phyloP scores from a whole-genome alignment of 495 filamentous ascomycete species.

The Talaromyces stipitatus region DNA sequence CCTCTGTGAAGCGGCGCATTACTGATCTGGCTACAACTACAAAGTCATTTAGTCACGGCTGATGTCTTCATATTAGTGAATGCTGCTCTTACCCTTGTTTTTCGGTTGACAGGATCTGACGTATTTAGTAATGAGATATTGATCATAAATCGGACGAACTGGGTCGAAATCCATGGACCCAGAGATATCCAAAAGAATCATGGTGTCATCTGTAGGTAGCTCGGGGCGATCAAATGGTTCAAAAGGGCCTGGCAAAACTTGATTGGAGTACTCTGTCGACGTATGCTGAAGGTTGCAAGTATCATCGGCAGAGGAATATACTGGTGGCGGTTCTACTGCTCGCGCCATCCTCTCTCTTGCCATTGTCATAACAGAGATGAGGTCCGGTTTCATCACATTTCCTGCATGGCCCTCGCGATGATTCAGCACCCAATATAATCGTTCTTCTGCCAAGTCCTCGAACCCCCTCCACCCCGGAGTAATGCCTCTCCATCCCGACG shows the following conservation, averaged over 20 bases:
- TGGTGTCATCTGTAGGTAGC: conserved; percentile 31
- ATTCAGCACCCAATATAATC: conserved; percentile 42
- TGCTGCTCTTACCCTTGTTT: conserved; percentile 28
- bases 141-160: conserved; percentile 30
- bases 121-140: conserved; percentile 34
- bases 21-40: conserved; percentile 36
- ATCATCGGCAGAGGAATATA: conserved; percentile 32
- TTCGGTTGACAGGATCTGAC: conserved; percentile 32
- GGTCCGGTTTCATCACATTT: conserved; percentile 31
- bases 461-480: conserved; percentile 41
- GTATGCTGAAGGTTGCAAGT: conserved; percentile 31
- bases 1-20: conserved; percentile 35
- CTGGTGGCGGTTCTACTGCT: conserved; percentile 30
- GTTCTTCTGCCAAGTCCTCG: conserved; percentile 39
- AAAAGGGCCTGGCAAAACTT: conserved; percentile 33
- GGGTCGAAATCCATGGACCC: conserved; percentile 40
- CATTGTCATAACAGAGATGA: conserved; percentile 34
- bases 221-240: conserved; percentile 25
- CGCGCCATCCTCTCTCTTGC: conserved; percentile 32
- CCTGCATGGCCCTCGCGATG: conserved; percentile 24
- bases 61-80: background rate
- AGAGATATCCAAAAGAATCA: conserved; percentile 39
- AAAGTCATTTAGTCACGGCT: background rate
- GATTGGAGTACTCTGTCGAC: conserved; percentile 32
- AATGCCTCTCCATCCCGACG: conserved; percentile 38